Evolutionary conservation across 495 filamentous ascomycete species (phyloP), one percentile per base, ranked within the genome.

Genomic region (Hypoxylon lienhwacheense): DNA sequence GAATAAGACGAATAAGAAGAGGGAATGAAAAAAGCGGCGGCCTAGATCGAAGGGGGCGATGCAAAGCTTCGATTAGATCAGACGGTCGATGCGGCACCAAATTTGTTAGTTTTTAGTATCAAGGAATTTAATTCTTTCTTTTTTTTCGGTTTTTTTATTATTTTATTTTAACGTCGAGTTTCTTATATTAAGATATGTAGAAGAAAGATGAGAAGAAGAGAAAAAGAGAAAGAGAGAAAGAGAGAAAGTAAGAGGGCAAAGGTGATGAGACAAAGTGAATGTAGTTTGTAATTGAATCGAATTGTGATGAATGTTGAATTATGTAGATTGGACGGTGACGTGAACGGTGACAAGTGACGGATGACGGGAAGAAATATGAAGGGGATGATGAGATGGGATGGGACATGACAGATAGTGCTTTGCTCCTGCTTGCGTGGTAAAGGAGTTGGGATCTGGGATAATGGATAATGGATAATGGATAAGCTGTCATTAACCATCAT

Each of bases 401-500:
- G 47, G n/a, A n/a, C n/a, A n/a, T n/a, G n/a, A n/a, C n/a, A n/a
- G n/a, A n/a, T n/a, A n/a, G 21, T 31, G 40, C 17, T 44, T 14
- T 7, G 20, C 15, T 41, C 20, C 20, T 41, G 37, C 24, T 19
- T 33, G 40, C 20, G 46, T 47, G 41, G 33, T 53, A 47, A 24
- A 39, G 46, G 39, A 61, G 41, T 61, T 51, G 41, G 46, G 42
- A 26, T 55, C 22, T 14, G 41, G 57, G 56, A 61, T 53, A 47
- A 24, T 35, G 46, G 39, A 61, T 41, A 55, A 46, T 34, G 46
- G 42, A 26, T 55, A 21, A 7, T 34, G 57, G 56, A 61, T 61
- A 61, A 61, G 57, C 57, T 61, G 57, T 61, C 51, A 61, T 61
- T 47, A 61, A 55, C 40, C 2, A 20, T 26, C 40, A 26, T 49